Base-by-base conservation (phyloP, 208 protist genomes). In the Trichomonas gallinae region DNA sequence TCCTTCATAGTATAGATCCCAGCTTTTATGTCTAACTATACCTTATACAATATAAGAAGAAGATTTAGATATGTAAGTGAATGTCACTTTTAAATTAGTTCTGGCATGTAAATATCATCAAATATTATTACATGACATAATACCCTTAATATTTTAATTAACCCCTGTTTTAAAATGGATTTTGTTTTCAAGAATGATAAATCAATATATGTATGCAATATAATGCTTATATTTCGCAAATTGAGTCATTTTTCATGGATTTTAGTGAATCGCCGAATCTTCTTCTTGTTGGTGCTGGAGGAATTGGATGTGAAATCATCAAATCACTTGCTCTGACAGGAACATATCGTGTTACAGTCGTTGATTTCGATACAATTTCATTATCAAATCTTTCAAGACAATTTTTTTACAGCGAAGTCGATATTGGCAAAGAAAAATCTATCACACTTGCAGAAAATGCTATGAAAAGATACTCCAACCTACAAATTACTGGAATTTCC, bases 341-440 rank as follows among this genome's bases (percentile, higher is more conserved):
- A 38, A 17, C n/a, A 49, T n/a, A 21, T 42, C 42, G 45, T 38
- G 46, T 93, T 4, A 93, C 87, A 15, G 44, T 93, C 3, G 15
- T 93, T 11, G 87, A 93, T 51, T 93, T 93, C 31, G 87, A 93
- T 31, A 93, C 87, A 93, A 44, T 93, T 36, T 93, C 87, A 1
- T 44, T 93, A 38, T 93, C 87, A 51, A 93, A 93, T 51, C 38
- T 93, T 38, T 48, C 40, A 13, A 38, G 87, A 6, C 87, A 93
- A 51, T 93, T 93, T 51, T 93, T 93, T 51, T 93, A 93, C 31
- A 44, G n/a, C 8, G 87, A 93, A 51, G 36, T 49, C 15, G 87
- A 93, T 51, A 93, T 93, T 6, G 87, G 87, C 11, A 38, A 44
- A 51, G 40, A 48, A 93, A 93, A 93, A 93, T 23, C 87, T 34